Percentiles rank a stretch among this genome's conserved stretches.
Evolutionary conservation across 73 alveolate genomes (phyloP).

Genomic region (Breviolum minutum): DNA sequence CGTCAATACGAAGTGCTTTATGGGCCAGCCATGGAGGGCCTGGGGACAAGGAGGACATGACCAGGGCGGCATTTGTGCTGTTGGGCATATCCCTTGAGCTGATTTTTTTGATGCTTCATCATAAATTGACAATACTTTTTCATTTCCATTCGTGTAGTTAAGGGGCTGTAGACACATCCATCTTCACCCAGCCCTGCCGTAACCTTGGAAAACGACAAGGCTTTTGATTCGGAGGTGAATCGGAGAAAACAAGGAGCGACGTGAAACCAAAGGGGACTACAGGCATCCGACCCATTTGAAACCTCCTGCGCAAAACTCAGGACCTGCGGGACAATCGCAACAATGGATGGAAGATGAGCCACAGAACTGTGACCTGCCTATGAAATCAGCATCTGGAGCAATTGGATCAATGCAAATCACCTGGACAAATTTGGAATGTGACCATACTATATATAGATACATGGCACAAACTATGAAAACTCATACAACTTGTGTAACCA

Average conservation of each 20-base stretch:
- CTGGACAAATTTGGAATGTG: background rate
- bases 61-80: background rate
- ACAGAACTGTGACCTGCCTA: background rate
- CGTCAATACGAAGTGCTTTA: conserved; percentile 74
- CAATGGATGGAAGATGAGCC: background rate
- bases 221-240: background rate
- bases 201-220: background rate
- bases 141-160: background rate
- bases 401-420: conserved; percentile 80
- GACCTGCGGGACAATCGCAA: background rate
- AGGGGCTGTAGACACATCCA: conserved; percentile 82
- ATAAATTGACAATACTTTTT: too few species aligned
- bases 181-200: conserved; percentile 72
- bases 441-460: too few species aligned
- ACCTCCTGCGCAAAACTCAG: conserved; percentile 68
- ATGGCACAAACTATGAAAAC: background rate
- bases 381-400: conserved; percentile 79
- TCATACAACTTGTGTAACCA: background rate
- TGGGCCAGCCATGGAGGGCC: conserved; percentile 94
- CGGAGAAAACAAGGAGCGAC: background rate
- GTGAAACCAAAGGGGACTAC: background rate
- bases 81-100: too few species aligned
- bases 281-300: conserved; percentile 51
- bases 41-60: background rate
- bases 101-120: too few species aligned